phyloP scores from a whole-genome alignment of 768 basidiomycete genomes.

The Glaciozyma martinii region DNA sequence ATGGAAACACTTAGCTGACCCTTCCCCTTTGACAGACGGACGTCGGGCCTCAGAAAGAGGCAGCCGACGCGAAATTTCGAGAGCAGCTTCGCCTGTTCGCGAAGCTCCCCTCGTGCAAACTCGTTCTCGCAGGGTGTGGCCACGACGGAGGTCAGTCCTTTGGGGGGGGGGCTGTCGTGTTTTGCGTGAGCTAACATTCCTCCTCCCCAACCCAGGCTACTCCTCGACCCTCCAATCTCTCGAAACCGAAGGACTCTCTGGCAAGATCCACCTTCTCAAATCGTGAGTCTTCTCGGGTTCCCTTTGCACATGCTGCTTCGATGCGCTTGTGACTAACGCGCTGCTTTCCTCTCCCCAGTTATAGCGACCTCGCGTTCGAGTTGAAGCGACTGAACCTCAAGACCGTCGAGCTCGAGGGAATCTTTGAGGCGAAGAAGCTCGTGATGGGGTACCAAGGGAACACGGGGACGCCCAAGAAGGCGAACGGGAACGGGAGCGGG shows the following conservation, averaged over 20 bases:
- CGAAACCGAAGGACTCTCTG: slow-evolving; percentile 12
- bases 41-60: slow-evolving; percentile 22
- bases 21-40: too few relatives aligned
- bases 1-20: too few relatives aligned
- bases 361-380: slow-evolving; percentile 20
- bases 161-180: too few relatives aligned
- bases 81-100: slow-evolving; percentile 13
- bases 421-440: slow-evolving; percentile 23
- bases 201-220: slow-evolving; percentile 4
- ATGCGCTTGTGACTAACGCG: too few relatives aligned
- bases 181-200: too few relatives aligned
- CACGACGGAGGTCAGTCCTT: slow-evolving; percentile 21
- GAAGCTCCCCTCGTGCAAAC: slow-evolving; percentile 19
- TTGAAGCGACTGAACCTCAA: slow-evolving; percentile 20
- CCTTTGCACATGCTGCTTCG: too few relatives aligned
- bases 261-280: slow-evolving; percentile 17
- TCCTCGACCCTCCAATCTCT: slow-evolving; percentile 12
- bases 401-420: slow-evolving; percentile 6
- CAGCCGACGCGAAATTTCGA: slow-evolving; percentile 22
- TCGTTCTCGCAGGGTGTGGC: slow-evolving; percentile 22
- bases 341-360: too few relatives aligned
- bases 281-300: too few relatives aligned
- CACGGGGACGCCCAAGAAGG: neutral
- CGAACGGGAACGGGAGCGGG: neutral
- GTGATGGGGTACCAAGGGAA: neutral